phyloP scores from a whole-genome alignment of 306 rosid genomes.

The Citrullus colocynthis region DNA sequence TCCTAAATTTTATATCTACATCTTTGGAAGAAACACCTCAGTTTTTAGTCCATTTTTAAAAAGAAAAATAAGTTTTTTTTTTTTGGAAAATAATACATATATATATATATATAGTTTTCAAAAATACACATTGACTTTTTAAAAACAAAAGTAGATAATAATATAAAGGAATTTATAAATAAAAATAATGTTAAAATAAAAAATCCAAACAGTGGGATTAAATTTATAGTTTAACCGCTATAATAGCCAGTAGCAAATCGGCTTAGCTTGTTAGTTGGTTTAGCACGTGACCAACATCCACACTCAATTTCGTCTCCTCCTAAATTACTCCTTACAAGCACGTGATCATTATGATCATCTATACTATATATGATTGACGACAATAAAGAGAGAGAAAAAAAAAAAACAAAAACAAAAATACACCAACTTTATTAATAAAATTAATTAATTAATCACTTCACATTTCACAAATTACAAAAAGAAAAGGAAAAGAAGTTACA shows the following conservation, averaged over 20 bases:
- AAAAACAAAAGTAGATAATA: too few relatives aligned
- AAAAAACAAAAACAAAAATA: not conserved
- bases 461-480: not conserved
- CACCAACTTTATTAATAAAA: not conserved
- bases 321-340: not conserved
- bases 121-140: too few relatives aligned
- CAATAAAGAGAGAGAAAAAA: not conserved
- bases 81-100: too few relatives aligned
- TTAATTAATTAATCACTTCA: not conserved
- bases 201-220: too few relatives aligned
- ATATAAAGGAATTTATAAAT: too few relatives aligned
- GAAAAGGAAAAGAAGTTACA: not conserved
- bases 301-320: constrained; percentile 9
- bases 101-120: too few relatives aligned
- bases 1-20: too few relatives aligned
- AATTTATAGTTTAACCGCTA: too few relatives aligned
- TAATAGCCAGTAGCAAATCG: not conserved
- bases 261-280: not conserved
- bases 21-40: too few relatives aligned
- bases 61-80: too few relatives aligned
- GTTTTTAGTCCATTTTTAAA: too few relatives aligned
- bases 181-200: too few relatives aligned
- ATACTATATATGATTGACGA: not conserved
- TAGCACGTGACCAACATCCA: constrained; percentile 11
- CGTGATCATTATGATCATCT: not conserved